These are phyloP conservation scores for Prunus persica DNA, from an alignment of 306 rosid genomes.

Conservation along the genomic window Prunus_persica_NCBIv2 NC_034014.1:9854001-9854500, in stretches of 20 bases:
- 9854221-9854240: neutral
- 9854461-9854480: neutral
- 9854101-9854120: slow-evolving; percentile 67
- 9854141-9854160: neutral
- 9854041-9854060: slow-evolving; percentile 71
- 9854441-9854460: neutral
- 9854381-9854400: slow-evolving; percentile 67
- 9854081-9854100: slow-evolving; percentile 69
- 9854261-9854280: neutral
- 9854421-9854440: neutral
- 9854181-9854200: neutral
- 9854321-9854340: slow-evolving; percentile 69
- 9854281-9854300: neutral
- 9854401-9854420: neutral
- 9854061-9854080: slow-evolving; percentile 76
- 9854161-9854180: neutral
- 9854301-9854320: neutral
- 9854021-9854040: slow-evolving; percentile 76
- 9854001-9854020: slow-evolving; percentile 63
- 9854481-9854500: slow-evolving; percentile 42
- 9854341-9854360: slow-evolving; percentile 66
- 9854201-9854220: too few relatives aligned
- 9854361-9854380: slow-evolving; percentile 61
- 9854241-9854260: neutral
- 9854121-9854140: slow-evolving; percentile 16